A percentile compares a stretch with the other conserved stretches of the same genome.
Conservation (phyloP, 2,329 filamentous ascomycete species). For the Arthrobotrys iridis region DNA sequence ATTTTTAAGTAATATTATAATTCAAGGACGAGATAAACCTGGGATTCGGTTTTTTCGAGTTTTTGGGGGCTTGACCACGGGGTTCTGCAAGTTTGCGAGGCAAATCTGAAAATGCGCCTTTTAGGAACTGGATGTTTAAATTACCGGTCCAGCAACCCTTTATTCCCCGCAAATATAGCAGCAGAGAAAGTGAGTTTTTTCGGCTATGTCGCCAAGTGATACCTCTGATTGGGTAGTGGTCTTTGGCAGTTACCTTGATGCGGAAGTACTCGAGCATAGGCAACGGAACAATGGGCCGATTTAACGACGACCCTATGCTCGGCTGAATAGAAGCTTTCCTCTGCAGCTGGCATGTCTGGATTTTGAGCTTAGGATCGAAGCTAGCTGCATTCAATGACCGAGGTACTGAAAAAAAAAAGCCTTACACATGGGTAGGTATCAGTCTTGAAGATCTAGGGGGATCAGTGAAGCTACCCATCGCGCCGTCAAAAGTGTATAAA, state of each 20-base stretch:
- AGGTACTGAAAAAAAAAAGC: too few relatives aligned
- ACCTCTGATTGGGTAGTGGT: constrained; percentile 31
- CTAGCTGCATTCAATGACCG: neutral
- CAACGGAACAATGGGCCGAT: constrained; percentile 43
- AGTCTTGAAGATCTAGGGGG: neutral
- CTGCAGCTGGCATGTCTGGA: neutral
- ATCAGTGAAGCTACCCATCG: neutral
- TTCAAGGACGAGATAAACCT: too few relatives aligned
- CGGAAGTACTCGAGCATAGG: neutral
- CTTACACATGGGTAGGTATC: neutral
- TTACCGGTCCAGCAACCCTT: constrained; percentile 25
- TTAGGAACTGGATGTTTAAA: constrained; percentile 7
- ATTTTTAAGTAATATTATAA: constrained; percentile 29
- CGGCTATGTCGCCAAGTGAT: constrained; percentile 4
- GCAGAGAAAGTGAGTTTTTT: neutral
- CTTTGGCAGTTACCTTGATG: neutral
- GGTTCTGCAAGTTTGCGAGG: constrained; percentile 9
- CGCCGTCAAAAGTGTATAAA: constrained; percentile 43
- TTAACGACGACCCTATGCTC: constrained; percentile 4
- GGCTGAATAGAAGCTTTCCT: constrained; percentile 31
- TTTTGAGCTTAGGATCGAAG: constrained; percentile 1
- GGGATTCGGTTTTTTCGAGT: neutral
- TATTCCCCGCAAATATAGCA: constrained; percentile 29
- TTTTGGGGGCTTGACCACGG: neutral
- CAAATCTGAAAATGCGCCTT: constrained; percentile 4